phyloP scores from a whole-genome alignment of 371 early-diverging fungal genomes.

The Mortierella sp. region DNA sequence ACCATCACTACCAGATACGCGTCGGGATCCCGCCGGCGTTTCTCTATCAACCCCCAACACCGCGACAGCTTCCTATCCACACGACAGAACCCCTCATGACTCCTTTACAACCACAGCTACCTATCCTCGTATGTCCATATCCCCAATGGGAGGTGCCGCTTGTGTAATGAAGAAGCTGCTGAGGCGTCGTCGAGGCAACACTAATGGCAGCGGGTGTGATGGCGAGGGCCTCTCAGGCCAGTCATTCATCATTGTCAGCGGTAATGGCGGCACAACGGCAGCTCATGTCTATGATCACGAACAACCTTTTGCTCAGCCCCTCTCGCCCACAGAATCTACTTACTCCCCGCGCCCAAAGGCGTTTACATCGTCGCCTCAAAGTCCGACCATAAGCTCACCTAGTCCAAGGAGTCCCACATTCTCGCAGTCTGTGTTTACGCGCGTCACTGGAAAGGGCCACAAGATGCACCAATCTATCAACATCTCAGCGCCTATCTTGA shows the following conservation, averaged over 20 bases:
- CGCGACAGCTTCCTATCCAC: neutral
- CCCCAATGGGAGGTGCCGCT: conserved; percentile 41
- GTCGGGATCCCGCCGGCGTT: conserved; percentile 15
- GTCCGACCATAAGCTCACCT: conserved; percentile 6
- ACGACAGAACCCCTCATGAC: conserved; percentile 9
- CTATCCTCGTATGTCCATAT: conserved; percentile 25
- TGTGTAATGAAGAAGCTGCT: conserved; percentile 46
- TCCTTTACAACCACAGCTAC: conserved; percentile 1
- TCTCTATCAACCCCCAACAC: conserved; percentile 1
- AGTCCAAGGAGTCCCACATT: conserved; percentile 39
- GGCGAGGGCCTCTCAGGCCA: conserved; percentile 5
- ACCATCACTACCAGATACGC: neutral
- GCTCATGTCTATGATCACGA: conserved; percentile 25
- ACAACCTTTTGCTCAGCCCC: conserved; percentile 7
- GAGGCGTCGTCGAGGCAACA: conserved; percentile 33
- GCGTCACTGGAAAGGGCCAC: conserved; percentile 22
- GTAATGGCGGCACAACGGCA: conserved; percentile 25
- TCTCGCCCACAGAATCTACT: conserved; percentile 4
- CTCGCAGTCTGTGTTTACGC: conserved; percentile 26
- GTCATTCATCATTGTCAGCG: conserved; percentile 40
- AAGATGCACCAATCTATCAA: neutral
- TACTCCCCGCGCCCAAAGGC: conserved; percentile 3
- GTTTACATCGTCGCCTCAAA: conserved; percentile 1
- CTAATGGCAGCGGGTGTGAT: conserved; percentile 4
- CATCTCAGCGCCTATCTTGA: conserved; percentile 17